Percentiles rank a stretch among this genome's conserved stretches.
Evolutionary conservation across 164 flowering plant genomes (phyloP).

Genomic region (Warburgia ugandensis): DNA sequence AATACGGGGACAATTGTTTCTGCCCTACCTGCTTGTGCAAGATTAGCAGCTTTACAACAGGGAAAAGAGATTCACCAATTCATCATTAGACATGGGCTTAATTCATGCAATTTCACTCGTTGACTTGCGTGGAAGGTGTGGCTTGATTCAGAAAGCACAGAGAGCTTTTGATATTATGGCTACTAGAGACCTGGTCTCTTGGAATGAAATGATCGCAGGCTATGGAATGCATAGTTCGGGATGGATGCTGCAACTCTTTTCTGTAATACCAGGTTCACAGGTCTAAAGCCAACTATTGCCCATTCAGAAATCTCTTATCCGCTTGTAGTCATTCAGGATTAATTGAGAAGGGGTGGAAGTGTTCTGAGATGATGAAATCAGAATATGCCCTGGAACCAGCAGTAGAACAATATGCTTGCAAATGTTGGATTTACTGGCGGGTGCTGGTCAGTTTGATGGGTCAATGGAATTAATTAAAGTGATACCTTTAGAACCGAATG

Average conservation of each 20-base stretch:
- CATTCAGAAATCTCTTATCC: conserved; percentile 28
- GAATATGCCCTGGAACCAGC: conserved; percentile 22
- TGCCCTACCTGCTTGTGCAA: conserved; percentile 30
- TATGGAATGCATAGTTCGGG: conserved; percentile 34
- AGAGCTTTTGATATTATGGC: conserved; percentile 24
- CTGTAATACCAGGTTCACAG: conserved; percentile 7
- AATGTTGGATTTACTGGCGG: conserved; percentile 32
- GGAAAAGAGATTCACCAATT: conserved; percentile 36
- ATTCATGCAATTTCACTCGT: conserved; percentile 22
- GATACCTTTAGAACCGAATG: conserved; percentile 37
- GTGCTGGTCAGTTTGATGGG: conserved; percentile 29
- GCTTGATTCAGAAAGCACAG: conserved; percentile 20
- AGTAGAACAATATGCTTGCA: conserved; percentile 34
- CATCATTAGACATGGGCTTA: conserved; percentile 23
- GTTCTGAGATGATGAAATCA: conserved; percentile 24
- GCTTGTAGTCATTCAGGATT: conserved; percentile 39
- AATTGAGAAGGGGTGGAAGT: conserved; percentile 28
- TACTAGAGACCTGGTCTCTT: conserved; percentile 19
- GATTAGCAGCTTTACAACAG: conserved; percentile 24
- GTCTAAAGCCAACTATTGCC: conserved; percentile 21
- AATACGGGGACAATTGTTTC: conserved; percentile 26
- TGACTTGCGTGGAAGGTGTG: conserved; percentile 36
- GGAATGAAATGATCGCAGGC: conserved; percentile 31
- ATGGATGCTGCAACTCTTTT: conserved; percentile 27
- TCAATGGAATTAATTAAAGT: conserved; percentile 20